Conservation (phyloP, 257 asterid genomes). For the Prunella vulgaris region DNA sequence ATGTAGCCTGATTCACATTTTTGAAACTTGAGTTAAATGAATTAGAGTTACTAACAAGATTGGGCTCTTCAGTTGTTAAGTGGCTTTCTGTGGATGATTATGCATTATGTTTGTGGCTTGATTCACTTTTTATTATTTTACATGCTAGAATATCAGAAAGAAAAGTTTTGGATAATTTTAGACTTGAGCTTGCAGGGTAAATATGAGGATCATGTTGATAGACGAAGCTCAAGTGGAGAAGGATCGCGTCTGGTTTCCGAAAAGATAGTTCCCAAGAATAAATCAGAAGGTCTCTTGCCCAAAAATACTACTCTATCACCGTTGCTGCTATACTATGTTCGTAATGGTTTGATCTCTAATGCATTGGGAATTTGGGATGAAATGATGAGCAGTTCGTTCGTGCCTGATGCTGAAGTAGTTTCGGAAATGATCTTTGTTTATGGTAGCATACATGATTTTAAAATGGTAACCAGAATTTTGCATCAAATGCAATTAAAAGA, state of each 20-base stretch:
- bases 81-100: neutral
- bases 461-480: slow-evolving; percentile 44
- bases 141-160: neutral
- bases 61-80: slow-evolving; percentile 4
- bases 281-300: slow-evolving; percentile 21
- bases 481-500: slow-evolving; percentile 43
- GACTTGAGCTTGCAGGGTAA: slow-evolving; percentile 27
- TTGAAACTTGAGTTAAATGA: neutral
- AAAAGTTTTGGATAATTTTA: slow-evolving; percentile 14
- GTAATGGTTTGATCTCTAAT: slow-evolving; percentile 37
- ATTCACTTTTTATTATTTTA: neutral
- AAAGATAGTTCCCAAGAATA: slow-evolving; percentile 23
- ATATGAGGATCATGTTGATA: slow-evolving; percentile 4
- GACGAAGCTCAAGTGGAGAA: slow-evolving; percentile 22
- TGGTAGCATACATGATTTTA: slow-evolving; percentile 41
- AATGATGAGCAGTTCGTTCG: slow-evolving; percentile 49
- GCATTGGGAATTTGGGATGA: slow-evolving; percentile 59
- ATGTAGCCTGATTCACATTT: neutral
- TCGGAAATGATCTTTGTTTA: slow-evolving; percentile 44
- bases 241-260: slow-evolving; percentile 26
- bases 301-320: slow-evolving; percentile 37
- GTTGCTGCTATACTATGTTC: slow-evolving; percentile 44
- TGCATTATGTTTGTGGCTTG: neutral
- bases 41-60: neutral
- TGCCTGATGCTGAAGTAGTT: slow-evolving; percentile 44